phyloP scores from a whole-genome alignment of 345 rosid genomes.

The Salix suchowensis region DNA sequence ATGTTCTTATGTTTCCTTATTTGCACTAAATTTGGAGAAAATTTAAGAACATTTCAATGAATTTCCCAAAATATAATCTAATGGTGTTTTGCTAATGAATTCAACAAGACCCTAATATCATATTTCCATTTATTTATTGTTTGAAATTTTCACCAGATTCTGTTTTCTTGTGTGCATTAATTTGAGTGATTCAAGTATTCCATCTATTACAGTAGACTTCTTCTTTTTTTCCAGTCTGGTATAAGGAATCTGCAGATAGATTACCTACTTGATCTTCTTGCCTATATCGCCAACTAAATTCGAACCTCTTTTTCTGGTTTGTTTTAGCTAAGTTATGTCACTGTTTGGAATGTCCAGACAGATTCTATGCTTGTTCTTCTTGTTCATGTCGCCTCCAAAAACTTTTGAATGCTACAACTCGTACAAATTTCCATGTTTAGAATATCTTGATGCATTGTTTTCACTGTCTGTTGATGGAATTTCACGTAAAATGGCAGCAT shows the following conservation, averaged over 20 bases:
- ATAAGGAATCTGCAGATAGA: conserved; percentile 9
- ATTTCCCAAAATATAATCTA: no score
- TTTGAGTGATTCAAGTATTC: not conserved
- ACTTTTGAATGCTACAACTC: conserved; percentile 3
- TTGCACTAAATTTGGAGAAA: no score
- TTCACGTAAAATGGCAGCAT: not conserved
- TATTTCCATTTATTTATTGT: not conserved
- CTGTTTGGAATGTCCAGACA: not conserved
- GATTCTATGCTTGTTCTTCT: conserved; percentile 2
- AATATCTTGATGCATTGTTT: not conserved
- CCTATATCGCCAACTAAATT: not conserved
- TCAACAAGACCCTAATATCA: not conserved
- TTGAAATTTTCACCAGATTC: not conserved
- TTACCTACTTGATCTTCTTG: not conserved
- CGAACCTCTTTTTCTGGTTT: not conserved
- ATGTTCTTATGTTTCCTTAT: not conserved
- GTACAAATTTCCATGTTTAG: not conserved
- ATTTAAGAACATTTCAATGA: no score
- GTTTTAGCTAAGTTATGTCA: not conserved
- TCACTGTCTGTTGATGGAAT: conserved; percentile 2
- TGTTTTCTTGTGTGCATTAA: not conserved
- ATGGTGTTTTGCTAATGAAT: no score
- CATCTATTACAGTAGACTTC: not conserved
- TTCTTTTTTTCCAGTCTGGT: not conserved
- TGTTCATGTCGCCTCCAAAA: not conserved